phyloP scores from a whole-genome alignment of 2,329 filamentous ascomycete genomes.

The Penicillium vulpinum region DNA sequence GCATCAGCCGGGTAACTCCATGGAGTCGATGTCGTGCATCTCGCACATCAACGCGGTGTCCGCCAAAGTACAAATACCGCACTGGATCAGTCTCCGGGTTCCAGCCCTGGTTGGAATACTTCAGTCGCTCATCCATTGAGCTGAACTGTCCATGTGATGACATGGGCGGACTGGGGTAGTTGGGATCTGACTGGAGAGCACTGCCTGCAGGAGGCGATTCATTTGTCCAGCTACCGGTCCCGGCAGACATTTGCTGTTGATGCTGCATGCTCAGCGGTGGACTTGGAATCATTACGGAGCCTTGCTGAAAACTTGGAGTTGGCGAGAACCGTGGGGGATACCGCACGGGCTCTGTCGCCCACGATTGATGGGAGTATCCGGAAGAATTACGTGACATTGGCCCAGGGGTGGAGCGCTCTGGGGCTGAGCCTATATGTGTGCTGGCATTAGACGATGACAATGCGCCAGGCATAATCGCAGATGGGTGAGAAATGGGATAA shows the following conservation, averaged over 20 bases:
- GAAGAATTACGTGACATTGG: conserved; percentile 39
- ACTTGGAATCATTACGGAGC: conserved; percentile 6
- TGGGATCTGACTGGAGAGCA: conserved; percentile 21
- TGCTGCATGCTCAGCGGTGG: conserved; percentile 13
- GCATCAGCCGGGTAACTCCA: conserved; percentile 17
- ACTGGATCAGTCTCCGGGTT: conserved; percentile 14
- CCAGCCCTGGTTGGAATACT: conserved; percentile 16
- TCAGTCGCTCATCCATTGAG: conserved; percentile 24
- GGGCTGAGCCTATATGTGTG: conserved; percentile 26
- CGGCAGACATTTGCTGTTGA: conserved; percentile 21
- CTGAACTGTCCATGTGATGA: conserved; percentile 15
- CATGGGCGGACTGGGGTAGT: conserved; percentile 14
- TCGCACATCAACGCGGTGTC: conserved; percentile 34
- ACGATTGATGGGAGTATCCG: conserved; percentile 36
- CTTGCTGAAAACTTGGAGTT: conserved; percentile 18
- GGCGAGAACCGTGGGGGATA: conserved; percentile 31
- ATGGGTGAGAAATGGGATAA: conserved; percentile 29
- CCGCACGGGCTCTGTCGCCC: conserved; percentile 39
- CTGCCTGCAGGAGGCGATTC: conserved; percentile 12
- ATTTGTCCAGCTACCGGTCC: conserved; percentile 24
- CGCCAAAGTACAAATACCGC: conserved; percentile 26
- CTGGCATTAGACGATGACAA: conserved; percentile 24
- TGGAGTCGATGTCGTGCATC: conserved; percentile 29
- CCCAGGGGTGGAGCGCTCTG: conserved; percentile 30
- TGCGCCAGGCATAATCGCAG: conserved; percentile 37